These are phyloP conservation scores for Colletotrichum sublineola DNA, from an alignment of 2,329 filamentous ascomycete species.

Conservation along the genomic window DNA sequence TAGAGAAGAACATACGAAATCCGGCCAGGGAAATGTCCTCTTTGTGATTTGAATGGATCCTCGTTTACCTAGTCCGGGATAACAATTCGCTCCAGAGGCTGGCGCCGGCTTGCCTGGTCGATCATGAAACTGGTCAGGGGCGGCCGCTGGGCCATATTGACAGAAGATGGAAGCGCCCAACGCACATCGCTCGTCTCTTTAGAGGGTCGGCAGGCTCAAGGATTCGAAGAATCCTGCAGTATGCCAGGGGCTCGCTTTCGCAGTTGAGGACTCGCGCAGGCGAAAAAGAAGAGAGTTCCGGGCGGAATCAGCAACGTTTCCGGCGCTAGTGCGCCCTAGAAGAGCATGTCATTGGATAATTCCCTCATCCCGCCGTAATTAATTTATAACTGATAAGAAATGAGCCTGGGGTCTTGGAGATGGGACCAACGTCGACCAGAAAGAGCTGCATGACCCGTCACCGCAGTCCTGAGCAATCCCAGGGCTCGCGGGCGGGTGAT, in stretches of 20 bases:
- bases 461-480: conserved; percentile 35
- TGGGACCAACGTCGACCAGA: conserved; percentile 17
- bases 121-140: conserved; percentile 36
- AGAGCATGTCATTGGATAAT: conserved; percentile 28
- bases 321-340: conserved; percentile 19
- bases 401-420: conserved; percentile 28
- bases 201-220: conserved; percentile 5
- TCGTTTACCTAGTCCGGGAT: background rate
- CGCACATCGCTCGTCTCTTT: background rate
- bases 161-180: background rate
- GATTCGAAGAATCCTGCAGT: conserved; percentile 7
- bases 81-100: conserved; percentile 27
- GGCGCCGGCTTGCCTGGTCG: conserved; percentile 21
- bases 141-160: conserved; percentile 3
- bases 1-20: background rate
- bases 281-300: conserved; percentile 2
- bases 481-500: conserved; percentile 5
- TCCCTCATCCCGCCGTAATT: conserved; percentile 12
- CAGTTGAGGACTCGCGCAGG: conserved; percentile 4
- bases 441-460: conserved; percentile 25
- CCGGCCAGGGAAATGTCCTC: background rate
- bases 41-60: background rate
- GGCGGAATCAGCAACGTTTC: conserved; percentile 34
- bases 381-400: conserved; percentile 27
- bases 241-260: background rate